Conservation (phyloP, 805 yeast genomes). For the Schwanniomyces sp. region DNA sequence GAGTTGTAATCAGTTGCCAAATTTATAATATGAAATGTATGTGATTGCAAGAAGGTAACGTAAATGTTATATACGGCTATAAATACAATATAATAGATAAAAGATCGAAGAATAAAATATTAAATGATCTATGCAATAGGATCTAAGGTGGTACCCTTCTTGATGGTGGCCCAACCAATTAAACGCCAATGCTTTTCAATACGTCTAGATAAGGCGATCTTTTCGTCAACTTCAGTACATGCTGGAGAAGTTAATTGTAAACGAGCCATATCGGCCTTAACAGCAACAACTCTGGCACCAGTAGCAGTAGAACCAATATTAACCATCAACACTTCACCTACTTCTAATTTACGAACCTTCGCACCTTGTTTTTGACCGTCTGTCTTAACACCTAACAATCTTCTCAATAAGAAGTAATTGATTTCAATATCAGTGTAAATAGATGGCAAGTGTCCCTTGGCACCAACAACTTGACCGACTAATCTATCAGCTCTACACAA, state of each 20-base stretch:
- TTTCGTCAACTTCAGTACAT: slow-evolving; percentile 96
- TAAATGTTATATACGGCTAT: slow-evolving; percentile 4
- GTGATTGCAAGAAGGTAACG: neutral
- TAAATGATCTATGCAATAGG: slow-evolving; percentile 50
- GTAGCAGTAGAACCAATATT: slow-evolving; percentile 99
- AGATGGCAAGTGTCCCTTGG: slow-evolving; percentile 92
- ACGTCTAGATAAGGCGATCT: slow-evolving; percentile 98
- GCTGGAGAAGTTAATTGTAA: slow-evolving; percentile 96
- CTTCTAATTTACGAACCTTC: slow-evolving; percentile 90
- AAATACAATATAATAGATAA: slow-evolving; percentile 3
- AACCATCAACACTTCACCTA: slow-evolving; percentile 96
- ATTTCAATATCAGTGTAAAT: slow-evolving; percentile 97
- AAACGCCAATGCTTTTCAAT: slow-evolving; percentile 99
- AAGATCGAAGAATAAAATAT: slow-evolving; percentile 3
- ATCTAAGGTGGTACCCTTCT: slow-evolving; percentile 87
- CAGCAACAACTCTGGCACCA: slow-evolving; percentile 98
- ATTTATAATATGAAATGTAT: slow-evolving; percentile 1
- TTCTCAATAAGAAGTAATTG: slow-evolving; percentile 93
- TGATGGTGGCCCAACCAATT: slow-evolving; percentile 99
- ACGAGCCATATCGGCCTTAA: slow-evolving; percentile 99
- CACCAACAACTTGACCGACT: slow-evolving; percentile 99
- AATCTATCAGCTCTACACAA: slow-evolving; percentile 98
- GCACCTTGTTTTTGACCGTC: slow-evolving; percentile 94
- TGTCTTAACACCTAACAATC: slow-evolving; percentile 96
- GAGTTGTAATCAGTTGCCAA: neutral